Evolutionary conservation across 345 rosid species (phyloP).

Genomic region (Psidium friedrichsthalianum): DNA sequence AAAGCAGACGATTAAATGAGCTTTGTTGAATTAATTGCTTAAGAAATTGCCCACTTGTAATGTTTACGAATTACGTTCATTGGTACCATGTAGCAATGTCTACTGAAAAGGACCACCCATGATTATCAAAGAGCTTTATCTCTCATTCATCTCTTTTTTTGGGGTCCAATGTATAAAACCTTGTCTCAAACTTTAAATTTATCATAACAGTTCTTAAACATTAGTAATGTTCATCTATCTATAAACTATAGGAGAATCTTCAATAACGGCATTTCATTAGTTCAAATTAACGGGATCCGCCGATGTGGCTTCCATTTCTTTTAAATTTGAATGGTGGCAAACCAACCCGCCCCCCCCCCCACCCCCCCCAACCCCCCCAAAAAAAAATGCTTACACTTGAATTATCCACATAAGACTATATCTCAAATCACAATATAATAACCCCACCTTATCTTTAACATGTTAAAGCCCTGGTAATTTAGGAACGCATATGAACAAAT

Average conservation of each 20-base stretch:
- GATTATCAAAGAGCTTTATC: neutral
- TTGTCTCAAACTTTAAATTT: accelerated
- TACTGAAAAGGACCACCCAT: neutral
- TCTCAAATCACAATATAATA: too few relatives aligned
- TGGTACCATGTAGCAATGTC: neutral
- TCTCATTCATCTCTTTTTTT: neutral
- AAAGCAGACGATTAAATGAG: neutral
- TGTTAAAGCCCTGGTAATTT: neutral
- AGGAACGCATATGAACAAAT: too few relatives aligned
- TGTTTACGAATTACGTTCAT: neutral
- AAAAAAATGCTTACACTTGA: neutral
- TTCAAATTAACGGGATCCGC: accelerated
- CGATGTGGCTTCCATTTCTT: accelerated
- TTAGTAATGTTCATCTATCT: neutral
- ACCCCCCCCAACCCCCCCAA: too few relatives aligned
- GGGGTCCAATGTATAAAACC: accelerated
- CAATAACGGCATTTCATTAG: accelerated
- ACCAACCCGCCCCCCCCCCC: too few relatives aligned
- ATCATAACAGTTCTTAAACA: accelerated
- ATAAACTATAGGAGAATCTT: neutral
- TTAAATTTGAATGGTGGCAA: neutral
- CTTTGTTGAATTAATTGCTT: neutral
- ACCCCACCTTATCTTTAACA: too few relatives aligned
- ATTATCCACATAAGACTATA: too few relatives aligned
- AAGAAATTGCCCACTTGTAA: neutral